Evolutionary conservation across 306 rosid genomes (phyloP).

Genomic region (Bauhinia variegata): DNA sequence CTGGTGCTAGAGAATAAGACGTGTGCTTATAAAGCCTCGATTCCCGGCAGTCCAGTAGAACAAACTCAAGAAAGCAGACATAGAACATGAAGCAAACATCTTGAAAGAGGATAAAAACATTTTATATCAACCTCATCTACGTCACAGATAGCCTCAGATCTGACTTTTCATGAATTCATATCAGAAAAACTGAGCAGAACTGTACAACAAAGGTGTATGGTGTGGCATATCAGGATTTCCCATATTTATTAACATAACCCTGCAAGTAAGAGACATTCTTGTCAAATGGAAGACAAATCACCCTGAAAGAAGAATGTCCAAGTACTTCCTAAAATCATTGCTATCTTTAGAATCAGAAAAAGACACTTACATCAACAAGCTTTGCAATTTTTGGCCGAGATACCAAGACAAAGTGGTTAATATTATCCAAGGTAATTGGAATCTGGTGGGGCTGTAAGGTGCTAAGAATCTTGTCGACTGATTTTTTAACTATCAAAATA

Average conservation of each 20-base stretch:
- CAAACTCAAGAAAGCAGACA: constrained; percentile 24
- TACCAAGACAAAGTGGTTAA: constrained; percentile 64
- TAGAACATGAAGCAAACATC: constrained; percentile 31
- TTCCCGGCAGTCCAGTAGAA: constrained; percentile 33
- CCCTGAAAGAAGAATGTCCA: constrained; percentile 21
- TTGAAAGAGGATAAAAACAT: constrained; percentile 34
- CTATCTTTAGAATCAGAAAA: constrained; percentile 29
- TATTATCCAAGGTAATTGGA: constrained; percentile 62
- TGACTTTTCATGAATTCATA: constrained; percentile 43
- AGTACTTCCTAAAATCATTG: constrained; percentile 29
- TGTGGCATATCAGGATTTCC: constrained; percentile 68
- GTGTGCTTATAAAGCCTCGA: constrained; percentile 38
- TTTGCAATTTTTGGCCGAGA: constrained; percentile 71
- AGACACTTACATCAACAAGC: constrained; percentile 77
- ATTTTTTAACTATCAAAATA: constrained; percentile 73
- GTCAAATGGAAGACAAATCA: constrained; percentile 46
- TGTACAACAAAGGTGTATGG: constrained; percentile 54
- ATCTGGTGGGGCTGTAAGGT: constrained; percentile 73
- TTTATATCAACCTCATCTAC: constrained; percentile 39
- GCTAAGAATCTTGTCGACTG: constrained; percentile 82
- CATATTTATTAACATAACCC: constrained; percentile 90
- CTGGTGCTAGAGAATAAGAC: constrained; percentile 20
- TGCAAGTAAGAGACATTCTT: constrained; percentile 58
- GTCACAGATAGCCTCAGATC: constrained; percentile 44
- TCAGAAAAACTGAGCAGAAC: constrained; percentile 46